These are phyloP conservation scores for Saraca asoca DNA, from an alignment of 331 rosid genomes.

Conservation along the genomic window DNA sequence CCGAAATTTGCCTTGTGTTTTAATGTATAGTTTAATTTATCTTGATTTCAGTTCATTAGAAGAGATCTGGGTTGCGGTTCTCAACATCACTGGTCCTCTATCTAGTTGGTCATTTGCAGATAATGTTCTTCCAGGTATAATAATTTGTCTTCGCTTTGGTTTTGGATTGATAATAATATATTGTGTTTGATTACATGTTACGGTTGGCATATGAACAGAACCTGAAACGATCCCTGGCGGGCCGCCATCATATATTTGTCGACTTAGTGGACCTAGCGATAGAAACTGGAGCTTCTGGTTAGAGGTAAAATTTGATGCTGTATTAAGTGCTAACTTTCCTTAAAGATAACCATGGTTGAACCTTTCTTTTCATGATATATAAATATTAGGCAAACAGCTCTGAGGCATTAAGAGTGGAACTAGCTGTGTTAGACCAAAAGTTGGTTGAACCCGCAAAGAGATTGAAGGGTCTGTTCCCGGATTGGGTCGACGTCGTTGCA, in stretches of 20 bases:
- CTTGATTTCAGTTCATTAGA: slow-evolving; percentile 65
- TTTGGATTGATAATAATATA: slow-evolving; percentile 4
- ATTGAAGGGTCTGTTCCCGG: slow-evolving; percentile 78
- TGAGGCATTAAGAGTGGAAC: slow-evolving; percentile 72
- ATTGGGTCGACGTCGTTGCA: slow-evolving; percentile 81
- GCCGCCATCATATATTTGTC: too few species aligned
- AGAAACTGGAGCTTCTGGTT: slow-evolving; percentile 92
- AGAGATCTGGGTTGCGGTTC: slow-evolving; percentile 93
- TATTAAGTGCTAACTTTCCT: too few species aligned
- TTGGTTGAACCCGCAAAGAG: slow-evolving; percentile 61
- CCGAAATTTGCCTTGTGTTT: not conserved
- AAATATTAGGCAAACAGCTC: slow-evolving; percentile 61
- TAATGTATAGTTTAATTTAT: slow-evolving; percentile 19
- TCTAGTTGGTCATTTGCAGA: too few species aligned
- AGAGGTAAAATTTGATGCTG: slow-evolving; percentile 55
- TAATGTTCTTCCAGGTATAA: slow-evolving; percentile 62
- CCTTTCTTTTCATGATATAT: not conserved
- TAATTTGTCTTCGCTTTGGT: slow-evolving; percentile 16
- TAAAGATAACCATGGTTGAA: too few species aligned
- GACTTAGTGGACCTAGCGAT: slow-evolving; percentile 41
- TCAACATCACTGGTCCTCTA: slow-evolving; percentile 38
- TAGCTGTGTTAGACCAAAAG: slow-evolving; percentile 77
- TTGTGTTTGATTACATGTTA: slow-evolving; percentile 25
- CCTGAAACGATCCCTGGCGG: slow-evolving; percentile 51
- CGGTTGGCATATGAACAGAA: slow-evolving; percentile 49